Evolutionary conservation across 371 early-diverging fungal genomes (phyloP).

Genomic region (Vairimorpha ceranae): DNA sequence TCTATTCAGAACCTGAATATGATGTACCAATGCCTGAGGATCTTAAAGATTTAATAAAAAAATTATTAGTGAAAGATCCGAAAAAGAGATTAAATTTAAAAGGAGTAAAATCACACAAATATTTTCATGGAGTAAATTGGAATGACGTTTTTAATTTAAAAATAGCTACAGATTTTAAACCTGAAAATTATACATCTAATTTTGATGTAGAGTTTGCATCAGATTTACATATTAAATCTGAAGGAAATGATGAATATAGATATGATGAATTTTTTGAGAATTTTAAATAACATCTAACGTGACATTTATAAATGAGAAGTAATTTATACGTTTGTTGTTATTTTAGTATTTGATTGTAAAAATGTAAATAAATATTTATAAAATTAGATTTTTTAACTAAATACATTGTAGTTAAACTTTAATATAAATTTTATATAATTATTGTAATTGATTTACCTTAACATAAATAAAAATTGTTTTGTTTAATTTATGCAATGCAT

Average conservation of each 20-base stretch:
- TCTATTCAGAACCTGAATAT: slow-evolving; percentile 24
- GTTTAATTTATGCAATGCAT: too few species aligned
- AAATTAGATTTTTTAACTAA: too few species aligned
- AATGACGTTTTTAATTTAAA: slow-evolving; percentile 73
- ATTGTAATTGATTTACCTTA: too few species aligned
- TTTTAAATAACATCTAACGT: slow-evolving; percentile 15
- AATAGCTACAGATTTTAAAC: slow-evolving; percentile 76
- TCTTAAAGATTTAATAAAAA: slow-evolving; percentile 27
- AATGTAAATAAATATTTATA: too few species aligned
- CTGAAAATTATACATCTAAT: slow-evolving; percentile 66
- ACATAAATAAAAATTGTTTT: too few species aligned
- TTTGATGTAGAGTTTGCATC: slow-evolving; percentile 73
- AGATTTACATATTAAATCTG: slow-evolving; percentile 76
- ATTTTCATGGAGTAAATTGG: slow-evolving; percentile 89
- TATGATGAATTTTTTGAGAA: slow-evolving; percentile 28
- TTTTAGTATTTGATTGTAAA: too few species aligned
- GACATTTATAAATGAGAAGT: too few species aligned
- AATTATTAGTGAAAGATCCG: slow-evolving; percentile 65
- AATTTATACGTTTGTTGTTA: too few species aligned
- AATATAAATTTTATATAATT: too few species aligned
- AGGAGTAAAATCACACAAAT: slow-evolving; percentile 82
- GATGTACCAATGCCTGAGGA: not conserved
- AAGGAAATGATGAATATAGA: slow-evolving; percentile 42
- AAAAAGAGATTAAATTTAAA: slow-evolving; percentile 74
- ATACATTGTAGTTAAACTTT: too few species aligned